Conservation (phyloP, 495 filamentous ascomycete genomes). For the Trichoderma orchidacearum region DNA sequence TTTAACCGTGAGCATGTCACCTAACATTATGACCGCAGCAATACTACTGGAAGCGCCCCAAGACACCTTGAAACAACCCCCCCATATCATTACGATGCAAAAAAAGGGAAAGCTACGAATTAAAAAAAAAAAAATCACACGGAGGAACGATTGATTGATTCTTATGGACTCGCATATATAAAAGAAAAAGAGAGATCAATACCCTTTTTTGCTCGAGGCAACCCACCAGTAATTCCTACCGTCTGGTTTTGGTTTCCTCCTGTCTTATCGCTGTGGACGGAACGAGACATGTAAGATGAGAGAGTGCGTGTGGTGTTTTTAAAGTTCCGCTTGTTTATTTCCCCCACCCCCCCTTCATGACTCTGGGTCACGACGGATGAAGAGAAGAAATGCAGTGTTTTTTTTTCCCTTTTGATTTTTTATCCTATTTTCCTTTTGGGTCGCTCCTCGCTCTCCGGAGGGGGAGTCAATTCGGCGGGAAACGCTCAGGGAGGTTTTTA, state of each 20-base stretch:
- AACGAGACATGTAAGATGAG: not conserved
- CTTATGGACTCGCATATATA: not conserved
- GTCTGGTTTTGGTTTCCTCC: not conserved
- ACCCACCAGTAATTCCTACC: not conserved
- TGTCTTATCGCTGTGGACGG: not conserved
- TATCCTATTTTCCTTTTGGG: not conserved
- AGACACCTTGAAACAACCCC: conserved; percentile 27
- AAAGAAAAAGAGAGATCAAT: too few relatives aligned
- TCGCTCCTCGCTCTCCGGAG: not conserved
- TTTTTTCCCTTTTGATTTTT: not conserved
- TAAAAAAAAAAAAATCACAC: not conserved
- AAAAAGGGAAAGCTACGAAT: not conserved
- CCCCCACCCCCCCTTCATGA: too few relatives aligned
- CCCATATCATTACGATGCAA: not conserved
- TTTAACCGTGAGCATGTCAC: not conserved
- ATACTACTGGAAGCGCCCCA: conserved; percentile 86
- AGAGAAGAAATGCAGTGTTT: not conserved
- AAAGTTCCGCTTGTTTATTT: too few relatives aligned
- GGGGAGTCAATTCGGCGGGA: not conserved
- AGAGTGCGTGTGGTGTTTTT: not conserved
- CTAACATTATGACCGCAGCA: conserved; percentile 38
- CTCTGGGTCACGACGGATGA: not conserved
- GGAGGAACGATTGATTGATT: conserved; percentile 2
- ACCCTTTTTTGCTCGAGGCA: not conserved
- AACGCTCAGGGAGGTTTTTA: too few relatives aligned